These are phyloP conservation scores for Penicillium coprophilum DNA, from an alignment of 495 filamentous ascomycete genomes.

Conservation along the genomic window DNA sequence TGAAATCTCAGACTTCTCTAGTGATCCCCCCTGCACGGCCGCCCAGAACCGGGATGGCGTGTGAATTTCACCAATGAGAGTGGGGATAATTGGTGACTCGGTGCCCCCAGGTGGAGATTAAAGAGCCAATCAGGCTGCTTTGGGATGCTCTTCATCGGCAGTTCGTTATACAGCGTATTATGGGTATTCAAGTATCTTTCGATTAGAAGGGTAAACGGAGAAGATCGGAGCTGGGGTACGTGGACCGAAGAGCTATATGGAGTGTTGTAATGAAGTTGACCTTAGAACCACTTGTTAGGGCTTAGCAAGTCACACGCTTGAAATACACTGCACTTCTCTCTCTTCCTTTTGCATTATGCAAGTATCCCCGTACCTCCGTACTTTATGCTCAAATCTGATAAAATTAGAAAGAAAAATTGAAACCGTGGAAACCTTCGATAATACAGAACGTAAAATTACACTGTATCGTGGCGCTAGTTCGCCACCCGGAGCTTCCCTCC, in stretches of 20 bases:
- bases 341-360: neutral
- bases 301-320: neutral
- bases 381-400: no score
- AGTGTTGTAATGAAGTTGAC: no score
- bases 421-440: neutral
- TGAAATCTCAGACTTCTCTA: conserved; percentile 8
- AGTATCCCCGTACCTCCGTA: no score
- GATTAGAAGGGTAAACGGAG: conserved; percentile 16
- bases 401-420: neutral
- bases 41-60: conserved; percentile 26
- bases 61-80: conserved; percentile 14
- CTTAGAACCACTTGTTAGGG: no score
- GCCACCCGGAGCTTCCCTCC: conserved; percentile 35
- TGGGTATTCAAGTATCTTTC: conserved; percentile 3
- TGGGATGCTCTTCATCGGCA: conserved; percentile 28
- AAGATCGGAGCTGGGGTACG: neutral
- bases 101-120: neutral
- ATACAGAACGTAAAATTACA: conserved; percentile 9
- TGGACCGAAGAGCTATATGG: no score
- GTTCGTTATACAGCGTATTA: conserved; percentile 23
- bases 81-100: conserved; percentile 16
- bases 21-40: conserved; percentile 26
- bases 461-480: conserved; percentile 24
- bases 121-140: conserved; percentile 28
- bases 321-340: no score